Evolutionary conservation across 2,329 filamentous ascomycete genomes (phyloP), one percentile per base, ranked within the genome.

Genomic region (Scytalidium lignicola): DNA sequence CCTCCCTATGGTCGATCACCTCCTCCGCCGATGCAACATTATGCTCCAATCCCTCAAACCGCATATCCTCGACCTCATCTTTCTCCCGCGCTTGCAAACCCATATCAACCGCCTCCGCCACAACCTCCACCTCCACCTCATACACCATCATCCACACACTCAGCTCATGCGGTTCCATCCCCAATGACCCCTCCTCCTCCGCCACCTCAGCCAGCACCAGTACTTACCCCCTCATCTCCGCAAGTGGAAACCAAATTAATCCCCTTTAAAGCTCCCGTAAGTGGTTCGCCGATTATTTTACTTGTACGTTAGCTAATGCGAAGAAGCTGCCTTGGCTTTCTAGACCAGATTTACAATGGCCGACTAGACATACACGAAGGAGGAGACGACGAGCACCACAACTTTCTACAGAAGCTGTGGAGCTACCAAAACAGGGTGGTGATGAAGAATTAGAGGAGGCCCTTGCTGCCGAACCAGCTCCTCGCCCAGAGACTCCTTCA

Each of bases 281-380:
- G 77, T 71, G 41, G 43, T 19, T 28, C 50, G 9, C 23, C 41
- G 12, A 32, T 18, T 51, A 13, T 44, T 23, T 20, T 39, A 45
- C n/a, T 47, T 41, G 13, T 43, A 17, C 22, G 29, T 19, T 41
- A 58, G 28, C 63, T 71, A 55, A 71, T 41, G 40, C 19, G 9
- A 22, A 22, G 10, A 50, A 83, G 78, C 66, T 84, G 9, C 81
- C 81, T 9, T 84, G 80, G 80, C 59, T 73, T 21, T 82, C 79
- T 1, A 65, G 65, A 26, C 75, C 77, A 3, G 74, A 78, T 26
- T 57, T 66, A 22, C 67, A 70, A 9, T 85, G 81, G 58, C 80
- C 80, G 12, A 58, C 59, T 3, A 69, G 66, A 56, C 56, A 63
- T 29, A 39, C 66, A 12, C 73, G 67, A 57, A 66, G 68, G 29